Evolutionary conservation across 2,329 filamentous ascomycete genomes (phyloP).

Genomic region (Alternaria brassicicola): DNA sequence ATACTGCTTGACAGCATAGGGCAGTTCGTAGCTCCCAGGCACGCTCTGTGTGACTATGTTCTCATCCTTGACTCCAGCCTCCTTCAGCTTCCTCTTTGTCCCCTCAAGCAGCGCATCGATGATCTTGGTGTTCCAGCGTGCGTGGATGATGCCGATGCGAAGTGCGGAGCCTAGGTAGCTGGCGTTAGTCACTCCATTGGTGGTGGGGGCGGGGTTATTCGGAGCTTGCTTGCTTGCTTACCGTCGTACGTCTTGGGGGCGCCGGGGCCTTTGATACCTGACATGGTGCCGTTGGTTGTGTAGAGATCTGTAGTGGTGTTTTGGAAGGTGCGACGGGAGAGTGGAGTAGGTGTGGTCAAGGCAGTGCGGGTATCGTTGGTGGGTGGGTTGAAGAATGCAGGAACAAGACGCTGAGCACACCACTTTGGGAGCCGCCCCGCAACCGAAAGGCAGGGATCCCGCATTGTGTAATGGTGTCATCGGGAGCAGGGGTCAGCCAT

Average conservation of each 20-base stretch:
- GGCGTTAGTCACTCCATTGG: constrained; percentile 11
- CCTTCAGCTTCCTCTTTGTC: constrained; percentile 76
- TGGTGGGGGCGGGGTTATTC: constrained; percentile 6
- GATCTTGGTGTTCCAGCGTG: constrained; percentile 89
- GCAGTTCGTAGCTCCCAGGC: constrained; percentile 92
- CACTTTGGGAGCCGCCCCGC: constrained; percentile 22
- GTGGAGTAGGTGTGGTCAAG: background rate
- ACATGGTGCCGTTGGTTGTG: constrained; percentile 46
- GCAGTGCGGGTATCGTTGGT: constrained; percentile 3
- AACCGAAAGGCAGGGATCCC: constrained; percentile 17
- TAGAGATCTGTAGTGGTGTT: background rate
- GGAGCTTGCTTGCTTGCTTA: constrained; percentile 38
- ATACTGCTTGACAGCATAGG: constrained; percentile 85
- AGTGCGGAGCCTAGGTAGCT: constrained; percentile 61
- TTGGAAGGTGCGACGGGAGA: background rate
- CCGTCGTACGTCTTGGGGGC: constrained; percentile 64
- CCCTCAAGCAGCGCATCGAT: constrained; percentile 85
- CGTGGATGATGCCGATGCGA: constrained; percentile 93
- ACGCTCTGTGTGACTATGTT: constrained; percentile 92
- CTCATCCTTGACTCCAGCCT: constrained; percentile 80
- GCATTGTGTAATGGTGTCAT: constrained; percentile 21
- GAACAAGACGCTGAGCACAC: constrained; percentile 17
- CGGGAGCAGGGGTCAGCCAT: constrained; percentile 9
- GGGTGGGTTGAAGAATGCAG: constrained; percentile 35
- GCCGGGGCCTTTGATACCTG: constrained; percentile 68